These are phyloP conservation scores for Oxytropis ochrocephala DNA, from an alignment of 306 rosid genomes.

Conservation along the genomic window DNA sequence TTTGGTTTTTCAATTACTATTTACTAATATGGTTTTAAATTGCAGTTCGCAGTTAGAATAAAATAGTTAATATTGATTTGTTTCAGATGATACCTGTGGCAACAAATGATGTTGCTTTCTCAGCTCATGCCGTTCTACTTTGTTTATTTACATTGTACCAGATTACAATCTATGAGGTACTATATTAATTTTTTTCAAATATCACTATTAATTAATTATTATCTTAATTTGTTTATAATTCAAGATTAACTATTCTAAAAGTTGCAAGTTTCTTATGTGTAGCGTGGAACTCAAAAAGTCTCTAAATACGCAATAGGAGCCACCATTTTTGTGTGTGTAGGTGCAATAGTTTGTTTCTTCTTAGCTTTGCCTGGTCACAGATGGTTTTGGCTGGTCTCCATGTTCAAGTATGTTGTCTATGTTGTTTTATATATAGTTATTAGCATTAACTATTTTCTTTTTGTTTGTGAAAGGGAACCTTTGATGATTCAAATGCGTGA, in stretches of 20 bases:
- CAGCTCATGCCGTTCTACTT: slow-evolving; percentile 60
- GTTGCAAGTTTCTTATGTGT: neutral
- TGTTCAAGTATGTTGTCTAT: slow-evolving; percentile 18
- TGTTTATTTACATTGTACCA: slow-evolving; percentile 51
- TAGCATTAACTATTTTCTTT: neutral
- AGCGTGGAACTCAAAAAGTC: slow-evolving; percentile 70
- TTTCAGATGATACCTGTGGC: slow-evolving; percentile 88
- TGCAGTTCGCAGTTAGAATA: too few species aligned
- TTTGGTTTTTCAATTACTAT: neutral
- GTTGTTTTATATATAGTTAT: neutral
- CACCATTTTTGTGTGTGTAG: slow-evolving; percentile 33
- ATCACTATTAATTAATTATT: neutral
- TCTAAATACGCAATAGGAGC: slow-evolving; percentile 41
- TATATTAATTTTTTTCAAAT: neutral
- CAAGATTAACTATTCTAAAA: neutral
- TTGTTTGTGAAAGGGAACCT: neutral
- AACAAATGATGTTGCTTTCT: slow-evolving; percentile 80
- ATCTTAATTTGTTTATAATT: neutral
- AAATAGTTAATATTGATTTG: neutral
- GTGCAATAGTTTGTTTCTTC: slow-evolving; percentile 52
- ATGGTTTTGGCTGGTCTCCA: slow-evolving; percentile 56
- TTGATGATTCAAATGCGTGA: neutral
- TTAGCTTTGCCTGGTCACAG: slow-evolving; percentile 44
- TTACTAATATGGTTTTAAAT: neutral
- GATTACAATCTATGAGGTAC: slow-evolving; percentile 58